Evolutionary conservation across 306 rosid species (phyloP).

Genomic region (Malus sieversii): DNA sequence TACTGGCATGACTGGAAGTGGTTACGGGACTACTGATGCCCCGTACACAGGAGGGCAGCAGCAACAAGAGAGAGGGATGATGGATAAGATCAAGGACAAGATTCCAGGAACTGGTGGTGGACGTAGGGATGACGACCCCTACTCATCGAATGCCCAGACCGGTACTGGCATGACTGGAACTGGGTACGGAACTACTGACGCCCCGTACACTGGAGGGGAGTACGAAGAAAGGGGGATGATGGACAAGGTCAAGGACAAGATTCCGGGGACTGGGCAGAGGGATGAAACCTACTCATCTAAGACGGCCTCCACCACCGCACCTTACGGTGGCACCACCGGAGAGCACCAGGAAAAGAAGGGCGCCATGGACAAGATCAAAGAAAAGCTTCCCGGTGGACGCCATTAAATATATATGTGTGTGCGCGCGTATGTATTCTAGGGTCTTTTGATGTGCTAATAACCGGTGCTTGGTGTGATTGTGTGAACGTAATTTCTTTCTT

Average conservation of each 20-base stretch:
- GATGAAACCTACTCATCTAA: background rate
- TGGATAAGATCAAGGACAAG: too few species aligned
- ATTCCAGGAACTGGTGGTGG: too few species aligned
- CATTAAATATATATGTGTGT: too few species aligned
- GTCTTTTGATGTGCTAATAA: background rate
- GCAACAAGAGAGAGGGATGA: too few species aligned
- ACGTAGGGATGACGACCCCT: too few species aligned
- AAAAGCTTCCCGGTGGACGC: background rate
- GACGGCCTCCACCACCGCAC: conserved; percentile 4
- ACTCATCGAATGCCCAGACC: too few species aligned
- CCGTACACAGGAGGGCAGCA: too few species aligned
- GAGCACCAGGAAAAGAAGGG: background rate
- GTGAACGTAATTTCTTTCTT: background rate
- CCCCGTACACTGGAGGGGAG: too few species aligned
- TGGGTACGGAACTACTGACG: too few species aligned
- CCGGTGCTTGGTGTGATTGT: background rate
- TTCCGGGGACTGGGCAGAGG: conserved; percentile 7
- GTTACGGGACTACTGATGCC: background rate
- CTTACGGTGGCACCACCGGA: conserved; percentile 6
- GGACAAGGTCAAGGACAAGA: conserved; percentile 25
- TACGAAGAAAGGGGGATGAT: conserved; percentile 23
- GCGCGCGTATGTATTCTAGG: background rate
- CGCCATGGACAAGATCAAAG: background rate
- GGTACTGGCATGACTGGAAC: too few species aligned
- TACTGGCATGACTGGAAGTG: background rate